Base-by-base conservation (phyloP, 2,329 filamentous ascomycete species). In the Colletotrichum echinochloae region DNA sequence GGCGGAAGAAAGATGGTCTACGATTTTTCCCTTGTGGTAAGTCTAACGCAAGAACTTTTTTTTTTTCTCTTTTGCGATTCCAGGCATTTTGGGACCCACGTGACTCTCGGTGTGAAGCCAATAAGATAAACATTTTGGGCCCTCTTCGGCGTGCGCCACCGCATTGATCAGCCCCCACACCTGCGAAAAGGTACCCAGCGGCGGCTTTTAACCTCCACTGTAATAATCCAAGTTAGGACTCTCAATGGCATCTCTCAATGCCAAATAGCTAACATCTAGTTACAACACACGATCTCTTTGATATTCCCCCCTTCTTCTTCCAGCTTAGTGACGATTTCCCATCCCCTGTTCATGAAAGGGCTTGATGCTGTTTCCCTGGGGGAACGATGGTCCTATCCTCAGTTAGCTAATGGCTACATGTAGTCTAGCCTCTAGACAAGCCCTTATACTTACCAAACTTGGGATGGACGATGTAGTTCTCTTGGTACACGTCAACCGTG, bases 401-500 rank as follows among this genome's bases (percentile, higher is more conserved):
- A 4, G 33, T 69, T 6, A 71, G 30, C 5, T 2, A 12, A 11
- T 20, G 51, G 20, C 37, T 4, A n/a, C n/a, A n/a, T n/a, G n/a
- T n/a, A 18, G 1, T 6, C 11, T 3, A 12, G 18, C 6, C 4
- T 6, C 2, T n/a, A 16, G 6, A 5, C 28, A 6, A 18, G 7
- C 1, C 4, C 12, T 26, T 12, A 0, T 28, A n/a, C 39, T 16
- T 39, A 71, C 69, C 69, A 26, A 71, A 71, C 28, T 71, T 71
- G 5, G 69, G 69, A 37, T 71, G 69, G 5, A 71, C 69, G 20
- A 71, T 71, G 35, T 71, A 71, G 16, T 70, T 65, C 16, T 71
- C 66, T 20, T 71, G 65, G 18, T 70, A 71, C 0, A 71, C 69
- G 18, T 71, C 69, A 16, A 71, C 69, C 6, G 54, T 7, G 5